Evolutionary conservation across 108 stramenopile species (phyloP), one percentile per base, ranked within the genome.

Genomic region (Chaetoceros muelleri): DNA sequence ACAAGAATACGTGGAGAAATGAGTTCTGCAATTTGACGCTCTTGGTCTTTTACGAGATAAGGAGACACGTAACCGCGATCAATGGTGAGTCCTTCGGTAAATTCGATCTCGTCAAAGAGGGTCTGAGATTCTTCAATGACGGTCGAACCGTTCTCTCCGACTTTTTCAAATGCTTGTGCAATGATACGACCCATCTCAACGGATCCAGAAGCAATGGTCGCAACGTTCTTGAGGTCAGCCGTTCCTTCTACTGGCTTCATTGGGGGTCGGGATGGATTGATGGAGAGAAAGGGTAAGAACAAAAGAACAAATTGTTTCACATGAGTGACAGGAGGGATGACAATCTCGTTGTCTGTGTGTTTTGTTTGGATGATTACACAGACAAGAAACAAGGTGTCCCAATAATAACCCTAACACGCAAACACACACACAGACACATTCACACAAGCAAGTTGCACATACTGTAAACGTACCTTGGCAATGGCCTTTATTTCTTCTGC

Each of bases 1-100:
- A 96, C 94, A 29, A 97, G 72, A 51, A 97, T 66, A 27, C 74
- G 70, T 29, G 88, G 88, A 58, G 76, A 66, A 48, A 81, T 61
- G 30, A 93, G 73, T 61, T 97, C 94, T 57, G 87, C 90, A 48
- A 95, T 69, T 63, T 95, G 95, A 61, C 96, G 90, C 71, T 96
- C 93, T 60, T 95, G 86, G 69, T 97, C 96, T 73, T 94, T 97
- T 61, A 97, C 93, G 22, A 97, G 81, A 79, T 97, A 97, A 48
- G 96, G 96, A n/a, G 90, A 92, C 50, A 97, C 78, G 76, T 82
- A 97, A 29, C 96, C 96, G 19, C 96, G 78, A 79, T 97, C 96
- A 67, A 97, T 94, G 53, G 94, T 95, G 53, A 97, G 74, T 59
- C 96, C 96, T 58, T 97, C 96, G 24, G 96, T 97, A 77, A 97